These are phyloP conservation scores for Pinus tabuliformis DNA, from an alignment of 75 land plant genomes.

Conservation along the genomic window DNA sequence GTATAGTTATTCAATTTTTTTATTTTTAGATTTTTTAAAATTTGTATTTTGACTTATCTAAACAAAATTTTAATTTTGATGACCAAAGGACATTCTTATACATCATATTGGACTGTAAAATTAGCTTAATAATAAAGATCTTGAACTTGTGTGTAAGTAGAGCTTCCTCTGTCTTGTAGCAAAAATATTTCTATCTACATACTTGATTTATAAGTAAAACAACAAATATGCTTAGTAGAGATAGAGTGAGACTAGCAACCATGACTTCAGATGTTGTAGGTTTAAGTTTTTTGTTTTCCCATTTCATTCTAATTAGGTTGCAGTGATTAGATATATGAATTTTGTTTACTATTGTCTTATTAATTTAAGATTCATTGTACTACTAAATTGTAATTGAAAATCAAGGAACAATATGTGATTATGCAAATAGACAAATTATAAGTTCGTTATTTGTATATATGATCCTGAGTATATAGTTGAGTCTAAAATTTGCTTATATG, in stretches of 20 bases:
- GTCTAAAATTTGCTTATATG: too few relatives aligned
- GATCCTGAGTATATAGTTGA: too few relatives aligned
- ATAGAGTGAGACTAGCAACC: neutral
- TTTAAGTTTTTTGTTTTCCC: neutral
- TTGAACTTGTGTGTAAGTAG: too few relatives aligned
- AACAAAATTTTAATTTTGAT: too few relatives aligned
- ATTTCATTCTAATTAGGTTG: neutral
- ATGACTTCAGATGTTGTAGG: neutral
- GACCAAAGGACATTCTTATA: too few relatives aligned
- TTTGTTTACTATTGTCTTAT: neutral
- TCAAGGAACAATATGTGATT: neutral
- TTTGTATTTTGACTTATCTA: too few relatives aligned
- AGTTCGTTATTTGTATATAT: neutral
- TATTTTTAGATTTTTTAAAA: too few relatives aligned
- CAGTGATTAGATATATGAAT: too few relatives aligned
- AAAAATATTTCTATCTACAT: neutral
- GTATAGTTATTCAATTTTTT: too few relatives aligned
- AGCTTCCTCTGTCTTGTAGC: neutral
- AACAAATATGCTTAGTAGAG: neutral
- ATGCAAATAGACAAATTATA: neutral
- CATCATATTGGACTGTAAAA: too few relatives aligned
- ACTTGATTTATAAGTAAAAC: conserved; percentile 1
- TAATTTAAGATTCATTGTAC: neutral
- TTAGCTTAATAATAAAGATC: too few relatives aligned
- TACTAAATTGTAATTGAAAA: neutral